Base-by-base conservation (phyloP, 495 filamentous ascomycete genomes). In the Tuber aestivum region DNA sequence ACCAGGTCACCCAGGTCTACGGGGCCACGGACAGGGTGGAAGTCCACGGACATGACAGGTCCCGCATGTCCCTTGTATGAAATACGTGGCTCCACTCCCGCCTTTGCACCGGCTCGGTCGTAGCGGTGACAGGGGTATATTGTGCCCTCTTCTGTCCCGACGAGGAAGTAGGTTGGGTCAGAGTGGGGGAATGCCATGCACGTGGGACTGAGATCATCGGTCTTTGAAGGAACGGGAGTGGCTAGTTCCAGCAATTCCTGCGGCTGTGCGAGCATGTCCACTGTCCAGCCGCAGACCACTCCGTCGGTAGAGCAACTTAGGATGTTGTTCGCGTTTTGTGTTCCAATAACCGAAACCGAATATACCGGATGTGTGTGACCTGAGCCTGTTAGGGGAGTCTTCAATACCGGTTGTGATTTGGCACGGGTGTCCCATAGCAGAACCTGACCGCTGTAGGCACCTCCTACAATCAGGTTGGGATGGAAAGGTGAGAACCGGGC, bases 401-500 rank as follows among this genome's bases (percentile, higher is more conserved):
- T 97, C 80, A 97, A 93, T 37, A 97, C 93, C 4, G 95, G 95
- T 27, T 92, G 89, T 27, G 92, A 91, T 78, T 93, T 93, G 32
- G 92, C 90, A 27, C 95, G 90, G 37, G 94, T 98, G 83, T 99
- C 95, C 95, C 95, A 99, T n/a, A 99, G 89, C 18, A 97, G 90
- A 18, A 99, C 94, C 86, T 99, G 96, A 41, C 95, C 95, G 72
- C 91, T 95, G 85, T 99, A 99, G 61, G 93, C 91, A 44, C 95
- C 95, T 75, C 94, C 95, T 77, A 99, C 89, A 80, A 99, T 94
- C 45, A 98, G 87, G 76, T 95, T 97, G 4, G 95, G 95, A 81
- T 98, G 96, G 83, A 97, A 97, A 0, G 95, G 96, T 37, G 95
- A 97, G 85, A 98, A 99, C 81, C 94, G 95, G 75, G 95, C 95